These are phyloP conservation scores for Colletotrichum sp. DNA, from an alignment of 2,329 filamentous ascomycete species.

Conservation along the genomic window DNA sequence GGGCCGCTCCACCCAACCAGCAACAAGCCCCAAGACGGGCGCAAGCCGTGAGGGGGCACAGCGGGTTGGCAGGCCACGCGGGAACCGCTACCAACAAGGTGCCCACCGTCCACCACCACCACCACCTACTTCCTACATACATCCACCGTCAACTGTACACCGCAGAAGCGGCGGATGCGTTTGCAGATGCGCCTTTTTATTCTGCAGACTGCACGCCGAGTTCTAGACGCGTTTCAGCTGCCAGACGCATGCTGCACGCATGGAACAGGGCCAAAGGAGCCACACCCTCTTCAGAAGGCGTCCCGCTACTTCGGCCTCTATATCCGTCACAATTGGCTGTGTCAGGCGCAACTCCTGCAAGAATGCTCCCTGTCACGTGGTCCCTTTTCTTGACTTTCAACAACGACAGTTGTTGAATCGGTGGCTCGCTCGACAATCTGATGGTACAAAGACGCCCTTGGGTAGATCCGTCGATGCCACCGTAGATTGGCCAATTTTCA, in stretches of 20 bases:
- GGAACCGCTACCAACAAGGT: neutral
- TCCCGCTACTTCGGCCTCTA: neutral
- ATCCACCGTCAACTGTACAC: neutral
- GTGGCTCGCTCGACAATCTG: neutral
- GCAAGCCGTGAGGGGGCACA: neutral
- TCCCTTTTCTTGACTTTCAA: neutral
- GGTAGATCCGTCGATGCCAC: neutral
- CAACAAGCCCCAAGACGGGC: neutral
- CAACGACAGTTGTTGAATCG: neutral
- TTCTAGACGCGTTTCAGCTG: slow-evolving; percentile 19
- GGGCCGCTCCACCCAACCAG: neutral
- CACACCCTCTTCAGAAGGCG: neutral
- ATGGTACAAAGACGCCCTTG: neutral
- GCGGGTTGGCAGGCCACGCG: neutral
- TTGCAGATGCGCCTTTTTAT: neutral
- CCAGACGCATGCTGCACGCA: slow-evolving; percentile 8
- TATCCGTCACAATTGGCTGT: slow-evolving; percentile 1
- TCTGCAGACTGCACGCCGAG: neutral
- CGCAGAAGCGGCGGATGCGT: neutral
- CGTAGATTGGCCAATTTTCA: neutral
- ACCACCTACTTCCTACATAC: neutral
- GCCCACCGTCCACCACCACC: neutral
- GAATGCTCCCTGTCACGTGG: neutral
- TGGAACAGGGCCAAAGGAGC: slow-evolving; percentile 9
- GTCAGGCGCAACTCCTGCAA: neutral